Evolutionary conservation across 2,329 filamentous ascomycete genomes (phyloP).

Genomic region (Didymella glomerata): DNA sequence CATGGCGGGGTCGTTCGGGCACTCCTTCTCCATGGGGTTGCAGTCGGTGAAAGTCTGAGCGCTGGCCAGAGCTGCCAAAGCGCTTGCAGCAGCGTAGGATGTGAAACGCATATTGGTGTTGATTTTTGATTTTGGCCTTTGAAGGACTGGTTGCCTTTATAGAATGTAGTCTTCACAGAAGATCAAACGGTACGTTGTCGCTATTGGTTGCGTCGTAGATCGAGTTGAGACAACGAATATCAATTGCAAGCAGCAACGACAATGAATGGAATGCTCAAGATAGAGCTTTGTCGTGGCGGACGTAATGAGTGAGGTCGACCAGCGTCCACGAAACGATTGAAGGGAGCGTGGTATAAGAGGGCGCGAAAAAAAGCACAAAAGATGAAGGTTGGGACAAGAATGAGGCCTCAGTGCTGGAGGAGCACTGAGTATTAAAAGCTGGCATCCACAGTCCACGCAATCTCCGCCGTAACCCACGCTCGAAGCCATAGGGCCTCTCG

Average conservation of each 20-base stretch:
- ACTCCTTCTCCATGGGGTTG: constrained; percentile 55
- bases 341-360: constrained; percentile 40
- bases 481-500: constrained; percentile 35
- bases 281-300: constrained; percentile 34
- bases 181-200: constrained; percentile 25
- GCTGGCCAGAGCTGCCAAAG: constrained; percentile 45
- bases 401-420: constrained; percentile 28
- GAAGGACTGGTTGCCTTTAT: constrained; percentile 9
- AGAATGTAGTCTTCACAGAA: constrained; percentile 46
- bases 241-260: constrained; percentile 26
- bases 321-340: constrained; percentile 36
- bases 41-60: constrained; percentile 58
- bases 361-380: constrained; percentile 34
- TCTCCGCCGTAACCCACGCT: constrained; percentile 36
- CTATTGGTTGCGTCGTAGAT: constrained; percentile 6
- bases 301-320: constrained; percentile 42
- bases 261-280: constrained; percentile 42
- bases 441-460: constrained; percentile 34
- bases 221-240: constrained; percentile 27
- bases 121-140: constrained; percentile 7
- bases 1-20: constrained; percentile 56
- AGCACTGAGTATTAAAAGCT: constrained; percentile 40
- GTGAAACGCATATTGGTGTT: constrained; percentile 43
- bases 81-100: constrained; percentile 38
- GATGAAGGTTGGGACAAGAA: constrained; percentile 41